Conservation (phyloP, 2,329 filamentous ascomycete species). For the Colletotrichum tofieldiae region DNA sequence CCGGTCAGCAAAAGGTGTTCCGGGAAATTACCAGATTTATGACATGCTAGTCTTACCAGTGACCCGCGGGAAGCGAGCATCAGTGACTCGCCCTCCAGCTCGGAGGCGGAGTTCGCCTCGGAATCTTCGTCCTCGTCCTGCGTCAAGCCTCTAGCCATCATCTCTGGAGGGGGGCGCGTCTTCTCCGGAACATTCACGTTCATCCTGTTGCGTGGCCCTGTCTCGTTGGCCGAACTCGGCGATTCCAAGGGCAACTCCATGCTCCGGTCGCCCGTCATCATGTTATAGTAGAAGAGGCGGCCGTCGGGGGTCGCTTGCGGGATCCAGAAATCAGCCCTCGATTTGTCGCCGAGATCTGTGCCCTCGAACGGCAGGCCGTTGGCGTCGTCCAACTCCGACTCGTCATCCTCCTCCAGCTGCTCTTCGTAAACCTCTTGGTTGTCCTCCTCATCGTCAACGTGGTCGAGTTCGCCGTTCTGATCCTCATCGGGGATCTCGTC, state of each 20-base stretch:
- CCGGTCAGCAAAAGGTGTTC: conserved; percentile 9
- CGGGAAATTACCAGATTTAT: neutral
- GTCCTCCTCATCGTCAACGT: conserved; percentile 74
- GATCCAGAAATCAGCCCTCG: conserved; percentile 97
- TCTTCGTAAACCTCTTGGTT: conserved; percentile 77
- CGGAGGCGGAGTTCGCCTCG: conserved; percentile 85
- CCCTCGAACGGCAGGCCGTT: conserved; percentile 79
- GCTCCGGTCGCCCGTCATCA: conserved; percentile 93
- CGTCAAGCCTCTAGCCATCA: conserved; percentile 87
- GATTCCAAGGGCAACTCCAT: conserved; percentile 96
- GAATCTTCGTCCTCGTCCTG: conserved; percentile 94
- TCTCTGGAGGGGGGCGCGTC: conserved; percentile 89
- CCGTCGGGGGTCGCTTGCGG: conserved; percentile 96
- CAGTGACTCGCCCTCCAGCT: conserved; percentile 82
- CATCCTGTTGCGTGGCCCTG: conserved; percentile 88
- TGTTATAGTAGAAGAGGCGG: conserved; percentile 97
- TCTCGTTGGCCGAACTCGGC: conserved; percentile 84
- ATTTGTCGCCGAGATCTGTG: conserved; percentile 74
- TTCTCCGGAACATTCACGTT: conserved; percentile 92
- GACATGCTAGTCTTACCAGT: conserved; percentile 66
- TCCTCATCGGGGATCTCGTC: conserved; percentile 79
- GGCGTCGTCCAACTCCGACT: conserved; percentile 72
- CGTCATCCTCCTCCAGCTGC: conserved; percentile 77
- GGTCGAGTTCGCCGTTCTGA: conserved; percentile 69
- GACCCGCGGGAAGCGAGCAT: conserved; percentile 80